Conservation (phyloP, 176 grass and related monocot species). For the Oryza longistaminata region DNA sequence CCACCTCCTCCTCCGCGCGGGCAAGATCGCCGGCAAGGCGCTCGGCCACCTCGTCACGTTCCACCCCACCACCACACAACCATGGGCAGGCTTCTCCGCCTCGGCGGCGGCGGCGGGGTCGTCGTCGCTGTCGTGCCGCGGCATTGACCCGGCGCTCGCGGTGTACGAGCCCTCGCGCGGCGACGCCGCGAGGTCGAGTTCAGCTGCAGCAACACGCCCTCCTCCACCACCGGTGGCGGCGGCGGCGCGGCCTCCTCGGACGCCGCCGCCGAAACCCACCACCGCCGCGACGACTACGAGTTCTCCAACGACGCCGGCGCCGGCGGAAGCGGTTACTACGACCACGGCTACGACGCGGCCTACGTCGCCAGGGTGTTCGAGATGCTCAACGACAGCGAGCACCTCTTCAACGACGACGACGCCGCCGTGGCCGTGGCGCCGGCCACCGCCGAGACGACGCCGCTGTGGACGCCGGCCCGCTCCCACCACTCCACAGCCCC, state of each 20-base stretch:
- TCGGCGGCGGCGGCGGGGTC: background rate
- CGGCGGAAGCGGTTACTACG: constrained; percentile 8
- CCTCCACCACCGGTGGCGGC: background rate
- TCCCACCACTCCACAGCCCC: constrained; percentile 34
- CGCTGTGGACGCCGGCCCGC: constrained; percentile 6
- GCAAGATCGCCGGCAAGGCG: constrained; percentile 74
- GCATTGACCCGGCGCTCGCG: constrained; percentile 37
- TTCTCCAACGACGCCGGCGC: no score
- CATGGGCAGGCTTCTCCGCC: background rate
- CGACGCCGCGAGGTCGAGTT: constrained; percentile 73
- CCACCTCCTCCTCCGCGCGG: constrained; percentile 64
- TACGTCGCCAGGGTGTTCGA: constrained; percentile 73
- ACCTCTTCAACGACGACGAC: constrained; percentile 19
- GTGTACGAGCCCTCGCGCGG: constrained; percentile 44
- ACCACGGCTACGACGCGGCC: constrained; percentile 58
- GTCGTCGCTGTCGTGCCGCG: constrained; percentile 42
- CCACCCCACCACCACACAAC: constrained; percentile 37
- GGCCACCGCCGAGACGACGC: background rate
- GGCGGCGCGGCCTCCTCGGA: background rate
- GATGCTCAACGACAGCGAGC: constrained; percentile 41
- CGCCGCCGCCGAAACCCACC: background rate
- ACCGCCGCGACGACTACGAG: background rate
- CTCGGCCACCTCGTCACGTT: constrained; percentile 58
- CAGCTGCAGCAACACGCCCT: constrained; percentile 89
- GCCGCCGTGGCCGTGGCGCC: background rate